Evolutionary conservation across 1,284 basidiomycete species (phyloP), one percentile per base, ranked within the genome.

Genomic region (Fomes fomentarius): DNA sequence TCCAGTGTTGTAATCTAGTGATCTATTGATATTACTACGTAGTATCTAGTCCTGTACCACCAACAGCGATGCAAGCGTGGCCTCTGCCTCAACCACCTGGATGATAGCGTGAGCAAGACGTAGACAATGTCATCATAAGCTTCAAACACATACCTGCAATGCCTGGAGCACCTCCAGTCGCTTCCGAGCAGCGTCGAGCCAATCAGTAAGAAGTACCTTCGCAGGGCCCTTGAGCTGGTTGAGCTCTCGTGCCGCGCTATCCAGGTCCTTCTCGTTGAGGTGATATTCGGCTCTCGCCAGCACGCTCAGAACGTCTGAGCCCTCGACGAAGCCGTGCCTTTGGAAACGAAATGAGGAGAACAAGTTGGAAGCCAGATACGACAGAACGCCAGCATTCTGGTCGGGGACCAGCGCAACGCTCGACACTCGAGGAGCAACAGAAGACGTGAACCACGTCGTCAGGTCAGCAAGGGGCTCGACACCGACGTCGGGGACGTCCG

Each of bases 121-220:
- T n/a, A n/a, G 22, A 51, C 46, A 40, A 63, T 37, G 21, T 53
- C 33, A 21, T 12, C 2, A 37, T 30, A n/a, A 6, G 2, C 12
- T 7, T 5, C 2, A 10, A 21, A n/a, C 15, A n/a, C n/a, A 26
- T 60, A 92, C 91, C 77, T 96, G 90, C 63, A 99, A 74, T 38
- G 95, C 94, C 74, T 98, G 96, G 70, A 94, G 82, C 40, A 97
- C 94, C 74, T 98, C 94, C 63, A 99, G 74, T 68, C 94, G 82
- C 69, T 84, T 83, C 63, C 97, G 80, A 17, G 94, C 94, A 63
- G 94, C 95, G 60, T 88, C 85, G 53, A 99, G 76, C 96, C 97
- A 99, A 74, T 99, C 97, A 38, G 80, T 76, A 51, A 96, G 77
- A 51, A 99, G 72, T 50, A 85, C 75, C 70, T 89, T 93, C 2